Evolutionary conservation across 331 rosid genomes (phyloP), one percentile per base, ranked within the genome.

Genomic region (Malus hybrid): DNA sequence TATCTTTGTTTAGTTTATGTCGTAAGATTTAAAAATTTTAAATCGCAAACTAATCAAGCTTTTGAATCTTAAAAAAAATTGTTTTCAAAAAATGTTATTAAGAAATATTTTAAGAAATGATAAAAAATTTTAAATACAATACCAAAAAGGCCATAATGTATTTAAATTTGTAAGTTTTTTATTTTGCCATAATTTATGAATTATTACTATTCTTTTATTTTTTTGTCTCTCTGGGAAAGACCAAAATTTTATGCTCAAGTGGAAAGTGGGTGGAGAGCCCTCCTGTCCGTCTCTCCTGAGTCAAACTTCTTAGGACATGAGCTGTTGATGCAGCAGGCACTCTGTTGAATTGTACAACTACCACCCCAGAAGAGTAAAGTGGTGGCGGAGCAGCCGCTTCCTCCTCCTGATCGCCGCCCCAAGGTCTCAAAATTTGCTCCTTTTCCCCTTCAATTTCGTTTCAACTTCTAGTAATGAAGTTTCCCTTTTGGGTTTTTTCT

Each of bases 321-420:
- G 70, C 61, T 82, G 81, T 50, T 80, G 48, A 42, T 42, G 48
- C 48, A 10, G 80, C 85, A 88, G 82, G 77, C 48, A 75, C 87
- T 46, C 67, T 64, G 84, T 79, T 74, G 79, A 80, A 84, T 76
- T 80, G 83, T 19, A 44, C 77, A 34, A 86, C 80, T 2, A 81
- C 73, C 56, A 63, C 24, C 46, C 11, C 15, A 15, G 34, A 39
- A 72, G 67, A 72, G 67, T 72, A 72, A 73, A 73, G 76, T 24
- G 81, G 84, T 73, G 76, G 59, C 57, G 84, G 74, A 70, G 77
- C 82, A 44, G 69, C 65, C 73, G 78, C 87, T 81, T 77, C 84
- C 74, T 76, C 86, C 20, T 81, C 80, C 86, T 3, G 86, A 73
- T 83, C 82, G 75, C 68, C 77, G 69, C 62, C 81, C 22, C 16